These are phyloP conservation scores for Ustilago shanxiensis DNA, from an alignment of 1,284 basidiomycete genomes.

Conservation along the genomic window DNA sequence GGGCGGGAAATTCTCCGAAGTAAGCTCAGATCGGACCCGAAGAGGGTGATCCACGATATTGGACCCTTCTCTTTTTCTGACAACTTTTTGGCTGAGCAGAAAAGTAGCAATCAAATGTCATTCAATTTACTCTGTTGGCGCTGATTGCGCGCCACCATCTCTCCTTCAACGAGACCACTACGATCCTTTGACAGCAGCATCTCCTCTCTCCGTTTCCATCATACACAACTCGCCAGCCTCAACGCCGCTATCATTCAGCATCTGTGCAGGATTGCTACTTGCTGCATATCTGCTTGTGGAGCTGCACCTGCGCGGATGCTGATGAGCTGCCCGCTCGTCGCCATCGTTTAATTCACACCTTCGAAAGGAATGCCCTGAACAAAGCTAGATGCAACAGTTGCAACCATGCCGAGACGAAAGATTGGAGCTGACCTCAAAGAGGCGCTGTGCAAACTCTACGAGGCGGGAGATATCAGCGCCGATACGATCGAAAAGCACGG, in stretches of 20 bases:
- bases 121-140: slow-evolving; percentile 36
- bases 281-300: no score
- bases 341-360: background rate
- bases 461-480: slow-evolving; percentile 52
- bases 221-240: background rate
- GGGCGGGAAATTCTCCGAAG: slow-evolving; percentile 23
- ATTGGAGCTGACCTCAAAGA: slow-evolving; percentile 57
- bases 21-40: slow-evolving; percentile 19
- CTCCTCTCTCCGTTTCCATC: background rate
- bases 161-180: slow-evolving; percentile 38
- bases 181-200: slow-evolving; percentile 37
- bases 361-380: background rate
- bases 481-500: slow-evolving; percentile 54
- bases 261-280: no score
- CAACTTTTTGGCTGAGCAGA: slow-evolving; percentile 1
- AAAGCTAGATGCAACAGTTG: background rate
- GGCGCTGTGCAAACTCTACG: slow-evolving; percentile 55
- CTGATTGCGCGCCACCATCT: slow-evolving; percentile 20
- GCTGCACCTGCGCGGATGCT: background rate
- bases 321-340: background rate
- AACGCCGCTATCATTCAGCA: no score
- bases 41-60: slow-evolving; percentile 6
- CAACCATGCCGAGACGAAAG: slow-evolving; percentile 47
- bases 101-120: slow-evolving; percentile 53
- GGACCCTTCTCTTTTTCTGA: slow-evolving; percentile 1